Conservation (phyloP, 345 rosid genomes). For the Aquilaria malaccensis region DNA sequence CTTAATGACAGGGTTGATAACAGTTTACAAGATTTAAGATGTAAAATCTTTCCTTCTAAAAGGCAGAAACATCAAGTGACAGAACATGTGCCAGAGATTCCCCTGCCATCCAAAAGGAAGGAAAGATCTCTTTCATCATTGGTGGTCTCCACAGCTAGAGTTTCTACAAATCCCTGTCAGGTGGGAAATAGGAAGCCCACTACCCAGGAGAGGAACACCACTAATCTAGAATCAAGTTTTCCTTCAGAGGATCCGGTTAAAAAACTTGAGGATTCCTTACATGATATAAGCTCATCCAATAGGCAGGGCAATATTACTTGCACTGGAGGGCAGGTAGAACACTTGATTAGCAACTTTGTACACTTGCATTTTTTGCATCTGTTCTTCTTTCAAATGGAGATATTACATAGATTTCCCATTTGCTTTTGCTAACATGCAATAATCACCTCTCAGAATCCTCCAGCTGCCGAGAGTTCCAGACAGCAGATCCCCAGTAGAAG, state of each 20-base stretch:
- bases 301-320: constrained; percentile 15
- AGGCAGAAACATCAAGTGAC: constrained; percentile 8
- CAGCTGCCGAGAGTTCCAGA: constrained; percentile 20
- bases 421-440: neutral
- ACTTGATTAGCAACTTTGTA: neutral
- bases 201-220: constrained; percentile 11
- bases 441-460: constrained; percentile 13
- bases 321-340: constrained; percentile 26
- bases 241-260: constrained; percentile 9
- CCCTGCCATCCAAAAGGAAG: constrained; percentile 21
- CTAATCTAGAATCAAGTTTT: constrained; percentile 4
- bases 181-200: constrained; percentile 22
- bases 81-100: constrained; percentile 7
- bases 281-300: constrained; percentile 15
- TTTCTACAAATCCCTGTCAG: constrained; percentile 8
- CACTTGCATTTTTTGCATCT: too few relatives aligned
- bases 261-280: constrained; percentile 12
- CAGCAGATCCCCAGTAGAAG: constrained; percentile 10
- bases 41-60: constrained; percentile 29
- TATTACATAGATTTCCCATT: neutral
- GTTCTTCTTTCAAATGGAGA: too few relatives aligned
- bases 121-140: constrained; percentile 31
- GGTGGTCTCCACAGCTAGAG: constrained; percentile 20
- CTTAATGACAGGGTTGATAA: constrained; percentile 34
- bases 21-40: constrained; percentile 30